A percentile compares a stretch with the other conserved stretches of the same genome.
Conservation (phyloP, 73 alveolate species). For the Durusdinium trenchii region DNA sequence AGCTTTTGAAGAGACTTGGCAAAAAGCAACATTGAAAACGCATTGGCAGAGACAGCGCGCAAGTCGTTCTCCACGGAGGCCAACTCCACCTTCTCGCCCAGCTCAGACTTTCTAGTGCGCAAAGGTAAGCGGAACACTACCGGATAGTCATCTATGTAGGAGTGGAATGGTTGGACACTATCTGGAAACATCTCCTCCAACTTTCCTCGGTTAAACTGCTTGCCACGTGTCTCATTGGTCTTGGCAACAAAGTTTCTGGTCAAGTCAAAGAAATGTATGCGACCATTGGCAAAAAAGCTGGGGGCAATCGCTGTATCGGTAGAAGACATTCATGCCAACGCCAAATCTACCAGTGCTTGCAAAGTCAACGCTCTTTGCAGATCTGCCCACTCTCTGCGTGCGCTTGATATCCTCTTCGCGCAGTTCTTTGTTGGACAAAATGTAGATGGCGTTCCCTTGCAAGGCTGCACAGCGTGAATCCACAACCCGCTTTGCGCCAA, state of each 20-base stretch:
- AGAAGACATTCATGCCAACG: slow-evolving; percentile 78
- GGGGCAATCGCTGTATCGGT: slow-evolving; percentile 82
- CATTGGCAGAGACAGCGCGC: neutral
- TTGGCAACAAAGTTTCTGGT: slow-evolving; percentile 33
- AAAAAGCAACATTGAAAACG: neutral
- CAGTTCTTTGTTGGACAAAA: slow-evolving; percentile 60
- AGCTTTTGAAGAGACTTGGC: neutral
- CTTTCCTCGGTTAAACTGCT: neutral
- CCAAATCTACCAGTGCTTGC: slow-evolving; percentile 59
- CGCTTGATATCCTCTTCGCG: neutral
- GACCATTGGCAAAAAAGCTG: slow-evolving; percentile 74
- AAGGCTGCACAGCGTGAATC: slow-evolving; percentile 29
- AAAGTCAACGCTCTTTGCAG: slow-evolving; percentile 51
- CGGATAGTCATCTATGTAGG: neutral
- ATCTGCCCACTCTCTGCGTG: slow-evolving; percentile 62
- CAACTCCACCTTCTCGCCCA: slow-evolving; percentile 10
- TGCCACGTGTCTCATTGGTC: slow-evolving; percentile 42
- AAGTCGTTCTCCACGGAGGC: neutral
- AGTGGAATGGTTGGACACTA: slow-evolving; percentile 25
- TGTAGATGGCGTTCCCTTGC: slow-evolving; percentile 89
- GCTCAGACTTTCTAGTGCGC: slow-evolving; percentile 2
- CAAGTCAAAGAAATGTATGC: slow-evolving; percentile 78
- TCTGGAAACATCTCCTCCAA: slow-evolving; percentile 48
- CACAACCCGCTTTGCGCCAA: slow-evolving; percentile 8
- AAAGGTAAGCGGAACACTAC: slow-evolving; percentile 67